phyloP scores from a whole-genome alignment of 192 early-diverging fungal species.

The Gaertneriomyces sp. region DNA sequence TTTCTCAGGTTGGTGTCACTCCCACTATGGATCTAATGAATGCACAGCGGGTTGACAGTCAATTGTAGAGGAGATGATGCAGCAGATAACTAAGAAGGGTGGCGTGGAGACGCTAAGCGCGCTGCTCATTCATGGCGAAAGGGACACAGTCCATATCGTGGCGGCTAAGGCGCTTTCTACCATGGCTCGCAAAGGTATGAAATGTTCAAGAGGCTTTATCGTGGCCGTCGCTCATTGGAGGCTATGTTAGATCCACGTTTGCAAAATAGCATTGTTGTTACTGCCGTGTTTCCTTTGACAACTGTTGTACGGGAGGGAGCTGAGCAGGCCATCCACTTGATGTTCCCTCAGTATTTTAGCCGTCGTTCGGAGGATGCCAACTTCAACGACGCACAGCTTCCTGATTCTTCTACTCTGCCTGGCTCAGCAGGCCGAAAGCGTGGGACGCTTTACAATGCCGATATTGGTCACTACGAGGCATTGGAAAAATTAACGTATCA shows the following conservation, averaged over 20 bases:
- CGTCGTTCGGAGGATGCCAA: too few relatives aligned
- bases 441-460: too few relatives aligned
- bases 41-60: neutral
- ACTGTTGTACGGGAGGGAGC: neutral
- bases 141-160: conserved; percentile 41
- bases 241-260: conserved; percentile 8
- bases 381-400: too few relatives aligned
- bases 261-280: conserved; percentile 1
- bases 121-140: conserved; percentile 19
- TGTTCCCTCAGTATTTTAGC: neutral
- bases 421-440: too few relatives aligned
- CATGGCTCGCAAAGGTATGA: conserved; percentile 35
- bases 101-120: conserved; percentile 27
- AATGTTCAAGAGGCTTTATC: neutral
- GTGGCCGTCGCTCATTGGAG: neutral
- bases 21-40: neutral
- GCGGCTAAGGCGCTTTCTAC: conserved; percentile 38
- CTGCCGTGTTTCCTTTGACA: conserved; percentile 8
- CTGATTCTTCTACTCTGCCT: too few relatives aligned
- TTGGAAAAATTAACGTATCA: neutral
- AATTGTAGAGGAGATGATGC: conserved; percentile 25
- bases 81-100: conserved; percentile 11
- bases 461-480: neutral
- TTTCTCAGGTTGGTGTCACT: conserved; percentile 35
- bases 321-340: neutral